Evolutionary conservation across 1,284 basidiomycete genomes (phyloP).

Genomic region (Boletus sp.): DNA sequence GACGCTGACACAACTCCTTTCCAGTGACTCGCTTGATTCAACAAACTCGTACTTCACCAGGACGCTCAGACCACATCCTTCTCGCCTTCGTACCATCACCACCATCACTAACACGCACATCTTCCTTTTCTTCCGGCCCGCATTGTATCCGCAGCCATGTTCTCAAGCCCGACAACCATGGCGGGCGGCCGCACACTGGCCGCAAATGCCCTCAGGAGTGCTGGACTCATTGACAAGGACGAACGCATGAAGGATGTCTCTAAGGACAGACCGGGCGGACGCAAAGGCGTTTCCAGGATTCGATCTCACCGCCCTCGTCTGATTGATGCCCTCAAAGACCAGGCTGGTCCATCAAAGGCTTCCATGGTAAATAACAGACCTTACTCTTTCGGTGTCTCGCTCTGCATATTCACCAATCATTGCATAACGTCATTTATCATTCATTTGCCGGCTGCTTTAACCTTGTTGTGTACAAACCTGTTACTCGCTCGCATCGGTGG

Average conservation of each 20-base stretch:
- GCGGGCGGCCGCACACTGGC: constrained; percentile 56
- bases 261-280: constrained; percentile 58
- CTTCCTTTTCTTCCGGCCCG: not conserved
- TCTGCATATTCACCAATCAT: constrained; percentile 28
- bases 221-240: constrained; percentile 71
- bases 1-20: constrained; percentile 25
- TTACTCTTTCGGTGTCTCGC: constrained; percentile 26
- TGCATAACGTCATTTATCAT: constrained; percentile 22
- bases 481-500: constrained; percentile 18
- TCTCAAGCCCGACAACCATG: constrained; percentile 49
- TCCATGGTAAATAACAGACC: constrained; percentile 62
- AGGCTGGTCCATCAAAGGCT: constrained; percentile 42
- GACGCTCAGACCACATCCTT: constrained; percentile 23
- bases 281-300: constrained; percentile 58
- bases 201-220: constrained; percentile 55
- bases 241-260: constrained; percentile 64
- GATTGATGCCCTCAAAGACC: constrained; percentile 56
- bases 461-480: constrained; percentile 17
- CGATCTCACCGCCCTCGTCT: constrained; percentile 56
- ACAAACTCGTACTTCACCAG: constrained; percentile 17
- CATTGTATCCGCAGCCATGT: constrained; percentile 34
- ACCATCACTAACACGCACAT: not conserved
- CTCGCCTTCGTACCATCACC: constrained; percentile 18
- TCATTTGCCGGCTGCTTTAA: constrained; percentile 10
- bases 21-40: constrained; percentile 17